Base-by-base conservation (phyloP, 1,139 yeast species). In the Pichia inconspicua region DNA sequence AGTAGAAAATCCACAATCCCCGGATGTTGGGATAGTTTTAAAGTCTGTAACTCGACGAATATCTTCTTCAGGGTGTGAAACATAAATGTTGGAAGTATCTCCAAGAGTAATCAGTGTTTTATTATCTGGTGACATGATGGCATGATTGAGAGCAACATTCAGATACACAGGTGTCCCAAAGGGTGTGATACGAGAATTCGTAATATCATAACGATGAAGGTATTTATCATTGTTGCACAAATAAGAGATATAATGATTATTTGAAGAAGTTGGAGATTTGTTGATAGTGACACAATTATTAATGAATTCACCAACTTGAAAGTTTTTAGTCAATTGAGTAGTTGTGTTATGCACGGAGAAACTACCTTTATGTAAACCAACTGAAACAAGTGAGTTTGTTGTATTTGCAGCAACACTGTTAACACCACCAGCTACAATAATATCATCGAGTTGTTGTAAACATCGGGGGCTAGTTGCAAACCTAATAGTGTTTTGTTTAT, bases 1-100 rank as follows among this genome's bases (percentile, higher is more conserved):
- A 1, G 87, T 78, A 3, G 95, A 88, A 61, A 89, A 87, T 5
- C 96, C 97, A 47, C 84, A 77, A 55, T 85, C 95, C 48, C 84
- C 82, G 11, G 70, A 66, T 0, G 90, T 82, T 42, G 73, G 71
- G 38, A 84, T 66, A 3, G 72, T 57, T 38, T 66, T 64, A 14
- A 42, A 47, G 40, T 45, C 44, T 7, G 25, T 39, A 14, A 6
- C 17, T 4, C 32, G 40, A 1, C 36, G 17, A 39, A 25, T 56
- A 52, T 57, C 48, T 36, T 66, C 66, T 25, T 63, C 68, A 1
- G 77, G 75, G 55, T 75, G 78, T 44, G 78, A 64, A 12, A 81
- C 53, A 31, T 72, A 73, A 39, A 82, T 70, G 44, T 72, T 71
- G 27, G 76, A 69, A 7, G 78, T 69, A 60, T 82, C 88, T 3